Evolutionary conservation across 441 rosid genomes (phyloP).

Genomic region (Mallotus japonicus): DNA sequence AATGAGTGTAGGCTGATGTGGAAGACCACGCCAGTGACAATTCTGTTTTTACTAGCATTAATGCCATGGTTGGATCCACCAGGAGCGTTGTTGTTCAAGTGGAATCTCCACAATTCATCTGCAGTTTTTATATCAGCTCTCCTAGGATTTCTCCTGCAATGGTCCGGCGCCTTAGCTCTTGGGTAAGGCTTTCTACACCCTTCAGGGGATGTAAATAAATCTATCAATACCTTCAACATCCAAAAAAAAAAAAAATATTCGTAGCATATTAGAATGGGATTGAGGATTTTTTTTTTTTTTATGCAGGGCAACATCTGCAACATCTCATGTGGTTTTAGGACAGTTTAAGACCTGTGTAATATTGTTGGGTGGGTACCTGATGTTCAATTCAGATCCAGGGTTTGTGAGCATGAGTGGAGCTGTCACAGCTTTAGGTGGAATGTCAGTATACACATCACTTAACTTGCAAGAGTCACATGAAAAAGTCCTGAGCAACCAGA

Average conservation of each 20-base stretch:
- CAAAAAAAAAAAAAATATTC: no score
- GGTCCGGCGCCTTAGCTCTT: conserved; percentile 97
- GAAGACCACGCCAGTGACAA: conserved; percentile 89
- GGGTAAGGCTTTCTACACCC: conserved; percentile 46
- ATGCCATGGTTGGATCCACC: conserved; percentile 99
- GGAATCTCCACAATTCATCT: conserved; percentile 66
- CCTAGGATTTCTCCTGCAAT: conserved; percentile 87
- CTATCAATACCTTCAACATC: no score
- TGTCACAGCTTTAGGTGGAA: conserved; percentile 65
- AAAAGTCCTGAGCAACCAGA: conserved; percentile 27
- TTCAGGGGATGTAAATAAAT: no score
- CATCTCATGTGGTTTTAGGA: conserved; percentile 87
- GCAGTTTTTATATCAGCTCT: conserved; percentile 72
- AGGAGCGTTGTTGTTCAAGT: conserved; percentile 63
- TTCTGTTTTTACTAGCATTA: conserved; percentile 73
- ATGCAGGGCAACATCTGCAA: conserved; percentile 91
- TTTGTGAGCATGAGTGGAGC: conserved; percentile 76
- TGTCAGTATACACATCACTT: conserved; percentile 72
- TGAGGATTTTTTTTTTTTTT: background rate
- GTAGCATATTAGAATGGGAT: no score
- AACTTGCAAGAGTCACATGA: conserved; percentile 42
- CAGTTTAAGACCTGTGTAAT: conserved; percentile 94
- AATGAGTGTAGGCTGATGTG: conserved; percentile 73
- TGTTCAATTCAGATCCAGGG: conserved; percentile 77
- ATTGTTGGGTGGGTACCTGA: conserved; percentile 65